Conservation (phyloP, 2,329 filamentous ascomycete species). For the Ophiostoma ulmi region DNA sequence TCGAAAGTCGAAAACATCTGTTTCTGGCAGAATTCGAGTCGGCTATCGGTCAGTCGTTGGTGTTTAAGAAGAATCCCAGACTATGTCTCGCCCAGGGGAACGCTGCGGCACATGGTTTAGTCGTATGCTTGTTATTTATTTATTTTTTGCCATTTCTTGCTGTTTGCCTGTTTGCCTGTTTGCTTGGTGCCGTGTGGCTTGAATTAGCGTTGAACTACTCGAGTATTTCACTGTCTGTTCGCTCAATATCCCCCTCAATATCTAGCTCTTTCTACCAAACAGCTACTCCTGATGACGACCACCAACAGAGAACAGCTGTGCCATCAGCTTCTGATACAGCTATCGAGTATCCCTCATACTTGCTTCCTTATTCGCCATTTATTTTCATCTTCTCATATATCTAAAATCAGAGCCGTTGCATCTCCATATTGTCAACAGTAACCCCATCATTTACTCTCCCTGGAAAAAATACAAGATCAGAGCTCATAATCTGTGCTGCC, state of each 20-base stretch:
- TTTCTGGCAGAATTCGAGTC: not conserved
- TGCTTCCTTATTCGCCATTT: not conserved
- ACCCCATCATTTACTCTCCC: no score
- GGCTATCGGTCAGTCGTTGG: not conserved
- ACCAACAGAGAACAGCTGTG: not conserved
- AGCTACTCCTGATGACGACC: not conserved
- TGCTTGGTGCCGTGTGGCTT: not conserved
- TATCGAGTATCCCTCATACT: no score
- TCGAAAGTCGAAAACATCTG: not conserved
- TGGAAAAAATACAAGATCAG: no score
- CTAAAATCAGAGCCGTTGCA: no score
- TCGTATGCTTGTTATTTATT: no score
- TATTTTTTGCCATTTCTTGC: not conserved
- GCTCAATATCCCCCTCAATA: not conserved
- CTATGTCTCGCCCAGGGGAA: not conserved
- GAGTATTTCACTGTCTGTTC: constrained; percentile 4
- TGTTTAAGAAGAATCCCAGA: not conserved
- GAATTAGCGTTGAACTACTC: not conserved
- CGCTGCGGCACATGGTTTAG: no score
- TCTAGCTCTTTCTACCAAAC: not conserved
- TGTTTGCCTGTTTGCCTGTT: not conserved
- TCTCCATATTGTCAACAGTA: no score
- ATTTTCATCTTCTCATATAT: no score
- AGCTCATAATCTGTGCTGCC: no score
- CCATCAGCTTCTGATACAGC: constrained; percentile 1